These are phyloP conservation scores for Dryas integrifolia DNA, from an alignment of 331 rosid species.

Conservation along the genomic window DNA sequence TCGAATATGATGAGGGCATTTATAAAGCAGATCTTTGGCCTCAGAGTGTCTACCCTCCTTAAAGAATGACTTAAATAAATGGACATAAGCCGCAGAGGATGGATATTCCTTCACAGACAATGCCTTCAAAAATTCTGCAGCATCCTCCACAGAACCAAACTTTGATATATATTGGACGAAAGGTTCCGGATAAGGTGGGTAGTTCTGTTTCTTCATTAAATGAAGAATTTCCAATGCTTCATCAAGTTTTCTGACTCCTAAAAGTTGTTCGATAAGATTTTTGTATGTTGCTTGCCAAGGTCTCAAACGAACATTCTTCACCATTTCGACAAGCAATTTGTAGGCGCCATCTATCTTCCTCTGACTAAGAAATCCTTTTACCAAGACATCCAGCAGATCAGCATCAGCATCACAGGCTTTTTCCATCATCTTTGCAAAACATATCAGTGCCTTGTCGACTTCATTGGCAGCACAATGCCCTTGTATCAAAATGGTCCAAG, in stretches of 20 bases:
- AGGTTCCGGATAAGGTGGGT: slow-evolving; percentile 56
- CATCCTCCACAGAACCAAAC: slow-evolving; percentile 81
- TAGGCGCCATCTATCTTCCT: slow-evolving; percentile 58
- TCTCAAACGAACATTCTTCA: slow-evolving; percentile 37
- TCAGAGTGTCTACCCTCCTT: slow-evolving; percentile 66
- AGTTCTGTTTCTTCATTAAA: slow-evolving; percentile 62
- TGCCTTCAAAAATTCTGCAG: slow-evolving; percentile 59
- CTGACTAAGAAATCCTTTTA: slow-evolving; percentile 53
- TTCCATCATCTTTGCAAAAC: slow-evolving; percentile 66
- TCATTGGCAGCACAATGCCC: slow-evolving; percentile 74
- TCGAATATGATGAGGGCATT: slow-evolving; percentile 67
- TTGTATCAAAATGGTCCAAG: slow-evolving; percentile 88
- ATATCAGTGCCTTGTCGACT: slow-evolving; percentile 54
- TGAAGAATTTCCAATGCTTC: slow-evolving; percentile 67
- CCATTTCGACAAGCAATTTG: slow-evolving; percentile 54
- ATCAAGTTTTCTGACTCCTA: slow-evolving; percentile 54
- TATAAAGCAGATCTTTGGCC: slow-evolving; percentile 69
- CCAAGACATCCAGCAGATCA: slow-evolving; percentile 55
- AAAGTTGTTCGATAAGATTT: slow-evolving; percentile 54
- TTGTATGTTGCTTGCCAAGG: slow-evolving; percentile 79
- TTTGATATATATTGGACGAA: slow-evolving; percentile 58
- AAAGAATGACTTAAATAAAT: slow-evolving; percentile 59
- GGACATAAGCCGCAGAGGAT: slow-evolving; percentile 54
- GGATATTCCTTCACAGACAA: slow-evolving; percentile 59
- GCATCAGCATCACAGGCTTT: slow-evolving; percentile 60